Conservation (phyloP, 148 eudicot species). For the Mesembryanthemum crystallinum region DNA sequence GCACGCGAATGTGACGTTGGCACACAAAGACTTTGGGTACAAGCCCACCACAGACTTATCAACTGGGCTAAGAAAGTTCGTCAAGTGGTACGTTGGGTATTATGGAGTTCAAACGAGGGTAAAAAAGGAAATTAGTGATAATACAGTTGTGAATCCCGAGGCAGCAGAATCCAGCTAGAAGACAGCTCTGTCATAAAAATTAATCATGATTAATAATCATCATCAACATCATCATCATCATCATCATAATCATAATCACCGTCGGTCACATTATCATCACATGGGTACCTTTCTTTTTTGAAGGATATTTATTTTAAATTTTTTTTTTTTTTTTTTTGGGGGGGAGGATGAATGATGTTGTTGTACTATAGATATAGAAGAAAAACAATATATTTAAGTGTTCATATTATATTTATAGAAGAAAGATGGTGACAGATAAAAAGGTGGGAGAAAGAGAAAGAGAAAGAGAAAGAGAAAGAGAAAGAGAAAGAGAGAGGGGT, state of each 20-base stretch:
- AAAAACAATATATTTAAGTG: slow-evolving; percentile 16
- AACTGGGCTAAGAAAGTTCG: slow-evolving; percentile 82
- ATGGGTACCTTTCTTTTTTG: slow-evolving; percentile 15
- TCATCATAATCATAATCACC: background rate
- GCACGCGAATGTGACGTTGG: slow-evolving; percentile 89
- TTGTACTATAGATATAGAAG: slow-evolving; percentile 41
- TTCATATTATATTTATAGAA: slow-evolving; percentile 26
- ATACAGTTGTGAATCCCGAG: slow-evolving; percentile 4
- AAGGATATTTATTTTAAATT: background rate
- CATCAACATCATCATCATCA: background rate
- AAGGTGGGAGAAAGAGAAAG: background rate
- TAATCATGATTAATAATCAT: background rate
- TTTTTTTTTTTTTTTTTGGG: slow-evolving; percentile 8
- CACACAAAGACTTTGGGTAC: slow-evolving; percentile 70
- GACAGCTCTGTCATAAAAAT: background rate
- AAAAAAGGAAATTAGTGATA: slow-evolving; percentile 39
- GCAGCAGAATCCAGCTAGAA: slow-evolving; percentile 10
- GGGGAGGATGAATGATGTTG: slow-evolving; percentile 26
- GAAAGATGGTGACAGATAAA: slow-evolving; percentile 2
- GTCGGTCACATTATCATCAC: background rate
- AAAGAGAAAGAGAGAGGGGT: slow-evolving; percentile 2
- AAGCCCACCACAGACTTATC: slow-evolving; percentile 81
- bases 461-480: background rate
- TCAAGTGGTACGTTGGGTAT: slow-evolving; percentile 86
- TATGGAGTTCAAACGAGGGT: slow-evolving; percentile 71